A percentile compares a stretch with the other conserved stretches of the same genome.
phyloP scores from a whole-genome alignment of 352 stramenopile species.

The Phytophthora podocarpi region DNA sequence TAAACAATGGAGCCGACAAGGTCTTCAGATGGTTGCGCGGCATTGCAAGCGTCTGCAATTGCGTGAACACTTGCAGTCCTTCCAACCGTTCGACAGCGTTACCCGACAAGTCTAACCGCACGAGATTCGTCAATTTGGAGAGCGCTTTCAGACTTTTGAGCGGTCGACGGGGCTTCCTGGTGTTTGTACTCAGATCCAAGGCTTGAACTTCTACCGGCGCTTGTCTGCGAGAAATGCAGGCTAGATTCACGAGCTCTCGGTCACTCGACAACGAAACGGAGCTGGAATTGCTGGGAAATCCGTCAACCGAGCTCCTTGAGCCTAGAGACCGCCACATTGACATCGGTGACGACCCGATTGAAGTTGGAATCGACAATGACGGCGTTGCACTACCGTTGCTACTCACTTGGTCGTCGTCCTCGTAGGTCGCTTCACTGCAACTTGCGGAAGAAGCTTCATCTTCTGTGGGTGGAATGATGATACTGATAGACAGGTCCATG shows the following conservation, averaged over 20 bases:
- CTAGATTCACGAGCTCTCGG: conserved; percentile 44
- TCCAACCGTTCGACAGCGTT: conserved; percentile 65
- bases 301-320: conserved; percentile 29
- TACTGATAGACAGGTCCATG: conserved; percentile 17
- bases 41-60: conserved; percentile 54
- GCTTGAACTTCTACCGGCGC: conserved; percentile 28
- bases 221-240: conserved; percentile 35
- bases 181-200: conserved; percentile 54
- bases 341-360: conserved; percentile 20
- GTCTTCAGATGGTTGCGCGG: conserved; percentile 79
- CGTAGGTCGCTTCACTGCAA: conserved; percentile 14
- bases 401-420: conserved; percentile 26
- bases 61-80: conserved; percentile 53
- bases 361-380: conserved; percentile 22
- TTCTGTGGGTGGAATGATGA: conserved; percentile 16
- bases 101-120: conserved; percentile 63
- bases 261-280: conserved; percentile 32
- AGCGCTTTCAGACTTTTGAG: conserved; percentile 69
- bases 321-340: conserved; percentile 22
- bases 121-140: conserved; percentile 50
- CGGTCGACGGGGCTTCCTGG: conserved; percentile 54
- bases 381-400: conserved; percentile 9
- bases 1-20: conserved; percentile 51
- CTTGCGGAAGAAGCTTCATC: conserved; percentile 10
- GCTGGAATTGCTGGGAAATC: conserved; percentile 30